Base-by-base conservation (phyloP, 306 rosid genomes). In the Abrus pulchellus region DNA sequence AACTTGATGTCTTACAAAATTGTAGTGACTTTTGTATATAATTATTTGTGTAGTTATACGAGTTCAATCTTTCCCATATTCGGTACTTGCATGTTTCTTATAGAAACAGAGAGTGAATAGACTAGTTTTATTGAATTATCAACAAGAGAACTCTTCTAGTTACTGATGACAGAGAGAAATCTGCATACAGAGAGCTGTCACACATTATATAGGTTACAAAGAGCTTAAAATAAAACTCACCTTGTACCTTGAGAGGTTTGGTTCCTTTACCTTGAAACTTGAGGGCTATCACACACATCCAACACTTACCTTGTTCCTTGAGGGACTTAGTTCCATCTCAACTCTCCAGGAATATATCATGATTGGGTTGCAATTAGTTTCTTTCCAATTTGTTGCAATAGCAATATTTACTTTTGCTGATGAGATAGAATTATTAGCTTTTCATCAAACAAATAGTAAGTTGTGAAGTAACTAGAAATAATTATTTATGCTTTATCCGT, bases 371-470 rank as follows among this genome's bases (percentile, higher is more conserved):
- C 34, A 27, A 56, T 56, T 4, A 56, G 20, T 65, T 20, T 6
- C 3, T 3, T 33, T 61, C 48, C 45, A 34, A 59, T 59, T 79
- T 60, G 38, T 45, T 41, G 12, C 36, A 4, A 29, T 59, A 36
- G 62, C 71, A 68, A 49, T 32, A n/a, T 43, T 32, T 67, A 30
- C 53, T 29, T 63, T 72, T 9, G 66, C 33, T 64, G 20, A 30
- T 73, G 32, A 72, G 10, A 52, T 34, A 40, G 20, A 62, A 61
- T 47, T 57, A 13, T 36, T 44, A 67, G 3, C n/a, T 60, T 57
- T 38, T 80, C 56, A 9, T 64, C 65, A 74, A 74, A 55, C 29
- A 47, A 49, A 59, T 65, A 40, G 12, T 9, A 47, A 36, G 68
- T 20, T 10, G 64, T 33, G 78, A 63, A 55, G 62, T 36, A 64